A percentile compares a stretch with the other conserved stretches of the same genome.
phyloP scores from a whole-genome alignment of 345 rosid genomes.

The Bruguiera sexangula region DNA sequence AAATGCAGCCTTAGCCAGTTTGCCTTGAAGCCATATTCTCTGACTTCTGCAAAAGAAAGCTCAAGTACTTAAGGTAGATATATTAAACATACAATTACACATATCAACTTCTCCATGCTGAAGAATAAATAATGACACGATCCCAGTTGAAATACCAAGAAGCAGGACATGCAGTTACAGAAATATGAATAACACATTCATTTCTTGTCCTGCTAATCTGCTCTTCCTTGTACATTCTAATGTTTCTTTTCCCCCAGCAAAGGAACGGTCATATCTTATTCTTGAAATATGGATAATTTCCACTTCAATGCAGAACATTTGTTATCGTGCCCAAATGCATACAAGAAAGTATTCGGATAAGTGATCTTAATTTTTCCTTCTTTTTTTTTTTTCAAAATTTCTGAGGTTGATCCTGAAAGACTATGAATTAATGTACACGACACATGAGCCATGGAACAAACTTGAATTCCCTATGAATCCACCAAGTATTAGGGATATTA shows the following conservation, averaged over 20 bases:
- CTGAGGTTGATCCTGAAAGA: too few relatives aligned
- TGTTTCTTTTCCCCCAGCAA: background rate
- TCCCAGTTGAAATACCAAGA: background rate
- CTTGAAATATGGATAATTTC: too few relatives aligned
- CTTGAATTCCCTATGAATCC: too few relatives aligned
- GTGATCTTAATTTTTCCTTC: too few relatives aligned
- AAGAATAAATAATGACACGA: background rate
- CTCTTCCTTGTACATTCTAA: background rate
- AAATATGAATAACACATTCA: background rate
- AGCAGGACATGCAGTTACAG: background rate
- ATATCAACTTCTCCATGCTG: background rate
- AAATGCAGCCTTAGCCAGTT: constrained; percentile 16
- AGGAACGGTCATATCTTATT: background rate
- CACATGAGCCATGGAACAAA: too few relatives aligned
- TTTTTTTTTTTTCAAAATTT: too few relatives aligned
- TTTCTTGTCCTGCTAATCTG: background rate
- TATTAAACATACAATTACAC: background rate
- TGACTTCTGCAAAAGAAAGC: constrained; percentile 38
- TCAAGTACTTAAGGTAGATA: background rate
- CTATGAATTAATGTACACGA: too few relatives aligned
- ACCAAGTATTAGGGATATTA: too few relatives aligned
- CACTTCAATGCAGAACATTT: too few relatives aligned
- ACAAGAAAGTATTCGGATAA: too few relatives aligned
- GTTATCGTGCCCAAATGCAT: too few relatives aligned
- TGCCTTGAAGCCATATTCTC: constrained; percentile 63